A percentile compares a stretch with the other conserved stretches of the same genome.
phyloP scores from a whole-genome alignment of 306 rosid species.

The Purshia tridentata region DNA sequence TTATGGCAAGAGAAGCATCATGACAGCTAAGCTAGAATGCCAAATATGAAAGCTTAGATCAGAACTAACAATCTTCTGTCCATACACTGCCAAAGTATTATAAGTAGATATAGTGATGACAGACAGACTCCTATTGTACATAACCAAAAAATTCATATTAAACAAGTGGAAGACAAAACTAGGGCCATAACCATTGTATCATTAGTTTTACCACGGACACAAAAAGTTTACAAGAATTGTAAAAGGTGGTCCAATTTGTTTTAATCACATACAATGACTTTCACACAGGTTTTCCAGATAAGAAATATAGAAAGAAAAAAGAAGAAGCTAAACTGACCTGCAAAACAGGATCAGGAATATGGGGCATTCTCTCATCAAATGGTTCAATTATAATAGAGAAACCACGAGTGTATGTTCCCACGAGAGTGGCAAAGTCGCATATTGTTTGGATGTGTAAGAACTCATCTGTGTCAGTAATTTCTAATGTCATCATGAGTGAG shows the following conservation, averaged over 20 bases:
- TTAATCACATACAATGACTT: neutral
- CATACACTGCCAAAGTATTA: neutral
- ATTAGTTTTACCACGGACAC: neutral
- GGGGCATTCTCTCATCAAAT: conserved; percentile 96
- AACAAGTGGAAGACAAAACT: neutral
- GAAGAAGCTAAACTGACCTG: conserved; percentile 51
- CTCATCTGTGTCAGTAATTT: conserved; percentile 90
- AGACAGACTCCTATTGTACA: neutral
- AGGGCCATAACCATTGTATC: neutral
- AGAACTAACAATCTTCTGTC: conserved; percentile 2
- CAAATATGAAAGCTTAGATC: conserved; percentile 23
- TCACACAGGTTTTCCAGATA: neutral
- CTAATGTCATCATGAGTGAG: conserved; percentile 90
- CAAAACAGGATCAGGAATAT: conserved; percentile 95
- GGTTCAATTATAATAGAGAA: conserved; percentile 93
- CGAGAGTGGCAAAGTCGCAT: conserved; percentile 96
- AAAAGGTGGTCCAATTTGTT: neutral
- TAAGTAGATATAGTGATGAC: conserved; percentile 3
- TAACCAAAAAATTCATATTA: neutral
- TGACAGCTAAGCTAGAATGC: conserved; percentile 88
- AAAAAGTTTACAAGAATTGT: neutral
- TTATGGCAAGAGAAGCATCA: conserved; percentile 95
- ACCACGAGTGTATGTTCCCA: conserved; percentile 90
- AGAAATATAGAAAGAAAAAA: too few species aligned
- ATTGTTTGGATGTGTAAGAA: conserved; percentile 87